Base-by-base conservation (phyloP, 2,329 filamentous ascomycete species). In the Cercospora zeina region DNA sequence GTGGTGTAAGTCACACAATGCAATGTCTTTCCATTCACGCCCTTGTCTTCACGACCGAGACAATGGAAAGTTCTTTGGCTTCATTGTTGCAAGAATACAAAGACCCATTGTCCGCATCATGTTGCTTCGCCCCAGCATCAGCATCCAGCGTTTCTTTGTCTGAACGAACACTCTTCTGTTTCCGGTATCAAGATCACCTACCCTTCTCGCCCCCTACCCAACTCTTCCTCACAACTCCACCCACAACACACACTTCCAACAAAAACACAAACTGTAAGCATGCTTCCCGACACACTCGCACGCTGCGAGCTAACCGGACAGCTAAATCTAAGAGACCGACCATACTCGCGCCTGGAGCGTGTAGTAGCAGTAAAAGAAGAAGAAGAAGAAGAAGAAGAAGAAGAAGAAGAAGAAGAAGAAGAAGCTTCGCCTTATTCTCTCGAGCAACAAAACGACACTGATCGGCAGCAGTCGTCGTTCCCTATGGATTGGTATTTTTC, bases 341-440 rank as follows among this genome's bases (percentile, higher is more conserved):
- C 45, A 31, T 45, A 39, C 34, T 21, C 56, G 27, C 56, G 45
- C 56, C 56, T 49, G 45, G 56, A 50, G 55, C 55, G 55, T 58
- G 55, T 2, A 58, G 55, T 16, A 27, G 33, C 31, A 14, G 13
- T 2, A 34, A 14, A n/a, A 21, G 37, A 8, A 42, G 21, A 1
- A 42, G n/a, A n/a, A n/a, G n/a, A n/a, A n/a, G n/a, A n/a, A n/a
- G n/a, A n/a, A n/a, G n/a, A n/a, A n/a, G n/a, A n/a, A n/a, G n/a
- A n/a, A n/a, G n/a, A n/a, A n/a, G n/a, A n/a, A n/a, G n/a, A n/a
- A n/a, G n/a, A n/a, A n/a, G n/a, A n/a, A n/a, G n/a, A n/a, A n/a
- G 21, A 14, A 33, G 5, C 14, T 1, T 50, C 56, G 9, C 16
- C 21, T 14, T 59, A 51, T 37, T 59, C 56, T 34, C 34, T 59